Conservation (phyloP, 352 stramenopile genomes). For the Phytophthora tentaculata region DNA sequence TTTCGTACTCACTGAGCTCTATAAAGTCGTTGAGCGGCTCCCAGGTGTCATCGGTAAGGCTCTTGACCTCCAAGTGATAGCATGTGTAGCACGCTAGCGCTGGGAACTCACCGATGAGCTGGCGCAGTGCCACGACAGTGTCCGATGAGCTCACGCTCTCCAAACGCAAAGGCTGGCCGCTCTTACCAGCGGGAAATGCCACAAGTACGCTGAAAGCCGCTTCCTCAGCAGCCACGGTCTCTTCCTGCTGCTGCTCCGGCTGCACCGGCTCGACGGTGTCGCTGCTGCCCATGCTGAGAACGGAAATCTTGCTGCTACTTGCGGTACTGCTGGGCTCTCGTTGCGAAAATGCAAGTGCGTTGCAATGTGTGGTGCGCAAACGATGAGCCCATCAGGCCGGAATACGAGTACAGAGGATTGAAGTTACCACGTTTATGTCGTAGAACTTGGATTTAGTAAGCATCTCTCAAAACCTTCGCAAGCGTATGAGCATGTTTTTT, state of each 20-base stretch:
- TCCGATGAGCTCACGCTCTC: conserved; percentile 77
- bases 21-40: conserved; percentile 84
- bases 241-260: conserved; percentile 28
- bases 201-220: conserved; percentile 62
- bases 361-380: conserved; percentile 41
- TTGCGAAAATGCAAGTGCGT: conserved; percentile 33
- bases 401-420: conserved; percentile 17
- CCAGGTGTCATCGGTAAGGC: conserved; percentile 36
- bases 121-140: conserved; percentile 83
- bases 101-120: conserved; percentile 86
- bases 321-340: conserved; percentile 9
- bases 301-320: conserved; percentile 11
- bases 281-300: conserved; percentile 43
- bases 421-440: conserved; percentile 6
- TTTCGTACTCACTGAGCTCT: conserved; percentile 85
- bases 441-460: background rate
- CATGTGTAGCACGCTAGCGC: conserved; percentile 85
- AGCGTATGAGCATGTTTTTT: background rate
- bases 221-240: conserved; percentile 43
- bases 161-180: conserved; percentile 50
- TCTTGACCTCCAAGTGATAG: conserved; percentile 79
- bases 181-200: conserved; percentile 42
- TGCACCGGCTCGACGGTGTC: conserved; percentile 33
- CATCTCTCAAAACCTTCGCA: background rate
- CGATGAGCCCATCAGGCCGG: conserved; percentile 4